Evolutionary conservation across 2,329 filamentous ascomycete species (phyloP).

Genomic region (Teratosphaeria zuluensis): DNA sequence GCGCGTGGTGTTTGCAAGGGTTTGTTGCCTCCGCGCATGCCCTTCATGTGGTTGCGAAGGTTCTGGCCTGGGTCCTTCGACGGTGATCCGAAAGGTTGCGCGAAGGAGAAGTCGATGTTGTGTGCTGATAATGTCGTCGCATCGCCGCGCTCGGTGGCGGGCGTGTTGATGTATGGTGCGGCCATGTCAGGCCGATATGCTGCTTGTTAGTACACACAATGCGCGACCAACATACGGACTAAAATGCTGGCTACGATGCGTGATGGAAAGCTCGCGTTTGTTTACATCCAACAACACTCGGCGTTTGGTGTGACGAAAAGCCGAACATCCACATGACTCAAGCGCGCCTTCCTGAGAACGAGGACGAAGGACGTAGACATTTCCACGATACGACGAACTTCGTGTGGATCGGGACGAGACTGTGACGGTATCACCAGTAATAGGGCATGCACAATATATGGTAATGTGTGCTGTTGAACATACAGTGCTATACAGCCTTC

Average conservation of each 20-base stretch:
- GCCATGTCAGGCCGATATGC: constrained; percentile 1
- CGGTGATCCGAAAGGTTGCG: constrained; percentile 77
- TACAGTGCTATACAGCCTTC: not conserved
- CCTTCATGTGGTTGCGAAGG: constrained; percentile 64
- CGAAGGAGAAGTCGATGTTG: constrained; percentile 70
- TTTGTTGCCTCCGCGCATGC: constrained; percentile 40
- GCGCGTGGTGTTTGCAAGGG: constrained; percentile 55
- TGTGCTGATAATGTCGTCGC: constrained; percentile 57
- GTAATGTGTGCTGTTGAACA: not conserved
- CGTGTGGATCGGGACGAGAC: too few relatives aligned
- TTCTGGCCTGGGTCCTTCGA: constrained; percentile 58
- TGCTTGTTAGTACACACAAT: not conserved
- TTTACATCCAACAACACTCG: not conserved
- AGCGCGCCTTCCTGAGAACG: not conserved
- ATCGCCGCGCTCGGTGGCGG: constrained; percentile 75
- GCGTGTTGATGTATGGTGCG: constrained; percentile 59
- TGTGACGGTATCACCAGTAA: too few relatives aligned
- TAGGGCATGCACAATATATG: not conserved
- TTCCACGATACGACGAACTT: too few relatives aligned
- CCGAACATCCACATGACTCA: not conserved
- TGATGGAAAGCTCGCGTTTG: not conserved
- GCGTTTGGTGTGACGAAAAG: not conserved
- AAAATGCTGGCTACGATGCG: not conserved
- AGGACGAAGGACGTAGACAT: not conserved
- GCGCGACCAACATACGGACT: not conserved